Base-by-base conservation (phyloP, 352 stramenopile genomes). In the Hyaloperonospora brassicae region DNA sequence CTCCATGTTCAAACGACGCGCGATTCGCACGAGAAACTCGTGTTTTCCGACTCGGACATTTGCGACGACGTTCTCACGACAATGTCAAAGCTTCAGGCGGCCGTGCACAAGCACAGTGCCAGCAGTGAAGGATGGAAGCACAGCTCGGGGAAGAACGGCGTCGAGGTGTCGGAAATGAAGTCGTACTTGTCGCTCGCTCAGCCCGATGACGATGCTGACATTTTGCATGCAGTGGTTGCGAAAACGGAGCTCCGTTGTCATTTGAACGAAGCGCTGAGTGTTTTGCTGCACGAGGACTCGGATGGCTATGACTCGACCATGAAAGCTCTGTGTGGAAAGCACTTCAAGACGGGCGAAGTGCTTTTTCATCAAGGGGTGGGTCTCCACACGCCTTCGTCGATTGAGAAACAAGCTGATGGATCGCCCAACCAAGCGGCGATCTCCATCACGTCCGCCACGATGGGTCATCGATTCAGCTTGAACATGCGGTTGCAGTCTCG, bases 181-280 rank as follows among this genome's bases (percentile, higher is more conserved):
- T 51, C 73, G 2, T 45, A 59, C 36, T 61, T 64, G 43, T 47
- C 56, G 30, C 60, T 49, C n/a, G 23, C 71, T 21, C 61, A 83
- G 13, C 14, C 14, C 1, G 53, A 65, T 36, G 64, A 77, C 40
- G 70, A 79, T 35, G 22, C 61, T 10, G 67, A 76, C 35, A 57
- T 87, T 41, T 53, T 78, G 13, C 66, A 87, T 42, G 73, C 71
- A 0, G 40, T 78, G 1, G 61, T 79, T 31, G 72, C 72, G 47
- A 82, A 79, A 46, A 73, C 64, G 0, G 70, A 79, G 60, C 57
- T 87, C 14, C 59, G 54, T 0, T 85, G 70, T 52, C 74, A 85
- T 54, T 43, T 87, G 46, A 85, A 87, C 40, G 77, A 87, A 25
- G 70, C 78, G 21, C 52, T 86, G 34, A 86, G 72, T 46, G 73